Conservation (phyloP, 106 monocot genomes). For the Platanthera guangdongensis region DNA sequence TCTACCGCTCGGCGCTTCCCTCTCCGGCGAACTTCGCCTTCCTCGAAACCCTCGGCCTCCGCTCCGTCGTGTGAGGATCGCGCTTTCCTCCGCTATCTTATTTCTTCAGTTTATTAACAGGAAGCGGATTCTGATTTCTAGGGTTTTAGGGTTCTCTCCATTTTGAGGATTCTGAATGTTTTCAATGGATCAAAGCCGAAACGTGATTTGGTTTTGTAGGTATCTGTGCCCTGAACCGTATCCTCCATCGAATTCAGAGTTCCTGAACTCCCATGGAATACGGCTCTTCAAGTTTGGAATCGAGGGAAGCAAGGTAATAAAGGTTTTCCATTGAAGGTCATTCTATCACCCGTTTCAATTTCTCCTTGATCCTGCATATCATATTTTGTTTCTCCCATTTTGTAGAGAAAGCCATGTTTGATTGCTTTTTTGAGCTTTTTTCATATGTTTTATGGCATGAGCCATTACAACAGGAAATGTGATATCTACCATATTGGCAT, state of each 20-base stretch:
- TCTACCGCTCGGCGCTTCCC: slow-evolving; percentile 20
- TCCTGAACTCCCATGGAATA: slow-evolving; percentile 15
- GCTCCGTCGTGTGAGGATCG: slow-evolving; percentile 19
- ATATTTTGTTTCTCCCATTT: too few species aligned
- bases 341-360: too few species aligned
- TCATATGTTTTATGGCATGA: too few species aligned
- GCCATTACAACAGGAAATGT: too few species aligned
- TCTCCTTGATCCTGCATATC: too few species aligned
- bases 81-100: not conserved
- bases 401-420: too few species aligned
- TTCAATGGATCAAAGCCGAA: not conserved
- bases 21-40: slow-evolving; percentile 14
- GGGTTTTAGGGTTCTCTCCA: too few species aligned
- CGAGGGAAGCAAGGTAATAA: slow-evolving; percentile 25
- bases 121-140: not conserved
- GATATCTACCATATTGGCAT: not conserved
- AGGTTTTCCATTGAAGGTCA: too few species aligned
- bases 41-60: slow-evolving; percentile 16
- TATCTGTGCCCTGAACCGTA: slow-evolving; percentile 27
- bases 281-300: slow-evolving; percentile 28
- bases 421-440: too few species aligned
- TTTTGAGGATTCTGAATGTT: not conserved
- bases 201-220: slow-evolving; percentile 2
- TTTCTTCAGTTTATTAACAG: not conserved
- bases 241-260: slow-evolving; percentile 10